Base-by-base conservation (phyloP, 768 basidiomycete species). In the Brasilioporus rufonigricans region DNA sequence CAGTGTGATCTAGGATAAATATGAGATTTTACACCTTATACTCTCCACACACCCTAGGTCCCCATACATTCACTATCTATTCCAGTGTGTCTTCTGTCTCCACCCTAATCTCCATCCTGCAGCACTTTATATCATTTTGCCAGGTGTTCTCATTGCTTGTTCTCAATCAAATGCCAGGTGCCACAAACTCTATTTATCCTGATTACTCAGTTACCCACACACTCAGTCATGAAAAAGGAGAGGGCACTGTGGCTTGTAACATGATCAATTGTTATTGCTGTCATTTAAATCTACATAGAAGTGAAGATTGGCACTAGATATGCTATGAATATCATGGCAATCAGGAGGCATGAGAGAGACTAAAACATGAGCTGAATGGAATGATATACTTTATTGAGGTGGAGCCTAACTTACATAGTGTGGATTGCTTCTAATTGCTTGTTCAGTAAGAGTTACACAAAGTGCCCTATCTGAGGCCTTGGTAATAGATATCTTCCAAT, bases 21-120 rank as follows among this genome's bases (percentile, higher is more conserved):
- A 63, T 67, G 61, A 67, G 59, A 43, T 67, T 70, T 68, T 67
- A 65, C 63, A 71, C 62, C 71, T 71, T 66, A 69, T 67, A 65
- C 58, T 38, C 55, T 50, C 59, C 64, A 55, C 64, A 58, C 64
- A 52, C 56, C 51, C 62, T 56, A 72, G 71, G 71, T 70, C 71
- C 71, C 69, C 71, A 67, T 59, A 69, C 55, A 65, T 61, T 43
- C 54, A 53, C 65, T 50, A 57, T 68, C 64, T 51, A 61, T 59
- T 70, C 48, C 67, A 63, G 61, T 65, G 60, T 71, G 61, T 61
- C 62, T 46, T 59, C 56, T 59, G 57, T 59, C 65, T 67, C 65
- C 67, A 67, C 67, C 63, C 65, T 61, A 61, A 65, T 61, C 63
- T 69, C 64, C 68, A 59, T 60, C 54, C 69, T 71, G 69, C 69